Base-by-base conservation (phyloP, 2,329 filamentous ascomycete species). In the Claviceps sp. region DNA sequence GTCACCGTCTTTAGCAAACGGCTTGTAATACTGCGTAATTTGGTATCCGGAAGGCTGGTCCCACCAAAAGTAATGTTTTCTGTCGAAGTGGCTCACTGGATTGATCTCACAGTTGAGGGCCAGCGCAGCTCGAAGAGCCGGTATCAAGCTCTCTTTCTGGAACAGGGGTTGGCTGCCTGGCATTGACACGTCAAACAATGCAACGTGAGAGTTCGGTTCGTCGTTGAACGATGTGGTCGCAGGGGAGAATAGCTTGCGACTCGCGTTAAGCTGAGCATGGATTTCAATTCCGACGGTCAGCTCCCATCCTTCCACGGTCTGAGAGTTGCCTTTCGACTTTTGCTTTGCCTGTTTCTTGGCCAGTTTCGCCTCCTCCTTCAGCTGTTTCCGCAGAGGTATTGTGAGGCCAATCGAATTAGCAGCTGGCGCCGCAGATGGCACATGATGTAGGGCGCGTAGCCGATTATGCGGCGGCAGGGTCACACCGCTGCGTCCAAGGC, bases 51-150 rank as follows among this genome's bases (percentile, higher is more conserved):
- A 80, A 0, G 93, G 93, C 68, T 98, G 93, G 67, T 98, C 93
- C 80, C 93, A 95, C 73, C 96, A 95, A 68, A 98, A 97, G 69
- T 98, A 98, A 68, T 98, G 93, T 67, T 98, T 98, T 57, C 93
- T 78, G 68, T 98, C 93, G 70, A 96, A 98, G 51, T 80, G 81
- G 66, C 89, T 95, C 59, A 80, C 76, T 1, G 70, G 73, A 63
- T 94, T 85, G 50, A 97, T 77, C 1, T 82, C 71, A 67, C 93
- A 97, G 53, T 84, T 80, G 45, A 98, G 73, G 0, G 89, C 88
- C 48, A 96, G 71, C 0, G 93, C 91, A 17, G 91, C 91, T 55
- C 93, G 82, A 16, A 98, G 65, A n/a, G 93, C 93, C 4, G 93
- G 93, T 40, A 97, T 76, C 11, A 98, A 72, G 0, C 87, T 88